Percentiles rank a stretch among this genome's conserved stretches.
Evolutionary conservation across 1,284 basidiomycete species (phyloP).

Genomic region (Phellinidium pouzarii): DNA sequence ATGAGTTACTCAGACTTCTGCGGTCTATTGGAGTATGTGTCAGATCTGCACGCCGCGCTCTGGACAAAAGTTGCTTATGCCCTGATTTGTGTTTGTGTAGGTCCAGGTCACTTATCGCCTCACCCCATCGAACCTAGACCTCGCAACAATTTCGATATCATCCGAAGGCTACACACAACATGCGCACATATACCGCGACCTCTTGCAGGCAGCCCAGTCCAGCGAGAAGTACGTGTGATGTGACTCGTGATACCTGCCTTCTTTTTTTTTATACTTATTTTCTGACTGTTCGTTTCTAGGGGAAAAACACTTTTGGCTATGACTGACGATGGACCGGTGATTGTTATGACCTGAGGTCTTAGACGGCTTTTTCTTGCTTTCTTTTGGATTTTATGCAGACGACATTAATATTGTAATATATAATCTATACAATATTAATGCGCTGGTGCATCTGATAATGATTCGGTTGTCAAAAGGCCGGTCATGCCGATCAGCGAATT

Average conservation of each 20-base stretch:
- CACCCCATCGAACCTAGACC: conserved; percentile 51
- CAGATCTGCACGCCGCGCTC: conserved; percentile 11
- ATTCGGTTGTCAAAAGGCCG: too few relatives aligned
- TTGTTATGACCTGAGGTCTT: conserved; percentile 18
- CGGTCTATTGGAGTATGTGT: conserved; percentile 52
- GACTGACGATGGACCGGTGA: conserved; percentile 16
- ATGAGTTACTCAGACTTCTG: conserved; percentile 53
- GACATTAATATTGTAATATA: too few relatives aligned
- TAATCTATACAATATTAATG: too few relatives aligned
- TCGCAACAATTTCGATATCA: conserved; percentile 48
- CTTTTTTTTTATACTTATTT: neutral
- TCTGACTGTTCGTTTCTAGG: neutral
- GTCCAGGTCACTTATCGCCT: conserved; percentile 54
- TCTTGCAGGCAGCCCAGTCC: conserved; percentile 9
- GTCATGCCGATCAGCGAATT: neutral
- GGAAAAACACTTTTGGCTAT: conserved; percentile 15
- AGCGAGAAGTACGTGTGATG: conserved; percentile 6
- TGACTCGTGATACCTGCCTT: neutral
- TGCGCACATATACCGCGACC: conserved; percentile 3
- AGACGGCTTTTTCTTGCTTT: neutral
- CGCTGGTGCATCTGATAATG: too few relatives aligned
- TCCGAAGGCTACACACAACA: conserved; percentile 31
- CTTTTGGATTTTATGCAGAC: too few relatives aligned
- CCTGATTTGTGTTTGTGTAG: conserved; percentile 27
- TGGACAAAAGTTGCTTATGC: too few relatives aligned